Conservation (phyloP, 2,329 filamentous ascomycete genomes). For the Gaeumannomyces sp. region DNA sequence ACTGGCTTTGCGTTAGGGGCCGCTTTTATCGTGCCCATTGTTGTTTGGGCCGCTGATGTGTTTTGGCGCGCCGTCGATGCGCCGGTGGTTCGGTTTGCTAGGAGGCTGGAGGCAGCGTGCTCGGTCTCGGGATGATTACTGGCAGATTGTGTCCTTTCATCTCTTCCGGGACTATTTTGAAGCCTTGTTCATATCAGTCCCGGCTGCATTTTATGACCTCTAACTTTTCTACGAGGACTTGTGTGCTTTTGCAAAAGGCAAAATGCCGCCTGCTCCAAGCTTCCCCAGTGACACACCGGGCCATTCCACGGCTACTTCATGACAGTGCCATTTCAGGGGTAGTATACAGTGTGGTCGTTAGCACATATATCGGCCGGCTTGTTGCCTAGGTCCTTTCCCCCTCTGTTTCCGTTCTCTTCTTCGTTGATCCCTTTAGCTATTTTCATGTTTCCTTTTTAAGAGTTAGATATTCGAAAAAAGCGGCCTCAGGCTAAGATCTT, state of each 20-base stretch:
- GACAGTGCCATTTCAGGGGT: no score
- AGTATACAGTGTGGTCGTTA: no score
- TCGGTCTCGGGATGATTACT: neutral
- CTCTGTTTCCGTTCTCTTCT: neutral
- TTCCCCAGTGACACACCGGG: no score
- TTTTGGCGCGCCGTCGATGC: conserved; percentile 52
- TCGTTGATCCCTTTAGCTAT: neutral
- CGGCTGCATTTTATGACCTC: no score
- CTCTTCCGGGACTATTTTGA: neutral
- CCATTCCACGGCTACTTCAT: no score
- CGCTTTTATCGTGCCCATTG: conserved; percentile 51
- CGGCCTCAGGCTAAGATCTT: neutral
- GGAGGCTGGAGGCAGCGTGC: conserved; percentile 34
- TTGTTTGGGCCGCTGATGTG: conserved; percentile 53
- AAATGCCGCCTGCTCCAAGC: no score
- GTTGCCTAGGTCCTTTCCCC: neutral
- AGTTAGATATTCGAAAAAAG: neutral
- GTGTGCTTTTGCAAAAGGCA: no score
- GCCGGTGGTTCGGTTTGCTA: conserved; percentile 50
- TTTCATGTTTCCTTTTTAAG: neutral
- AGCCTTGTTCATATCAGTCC: neutral
- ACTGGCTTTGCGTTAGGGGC: conserved; percentile 53
- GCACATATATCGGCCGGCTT: no score
- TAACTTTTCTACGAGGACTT: no score
- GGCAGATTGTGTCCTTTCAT: neutral